phyloP scores from a whole-genome alignment of 768 basidiomycete genomes.

The Hemileccinum impolitum region DNA sequence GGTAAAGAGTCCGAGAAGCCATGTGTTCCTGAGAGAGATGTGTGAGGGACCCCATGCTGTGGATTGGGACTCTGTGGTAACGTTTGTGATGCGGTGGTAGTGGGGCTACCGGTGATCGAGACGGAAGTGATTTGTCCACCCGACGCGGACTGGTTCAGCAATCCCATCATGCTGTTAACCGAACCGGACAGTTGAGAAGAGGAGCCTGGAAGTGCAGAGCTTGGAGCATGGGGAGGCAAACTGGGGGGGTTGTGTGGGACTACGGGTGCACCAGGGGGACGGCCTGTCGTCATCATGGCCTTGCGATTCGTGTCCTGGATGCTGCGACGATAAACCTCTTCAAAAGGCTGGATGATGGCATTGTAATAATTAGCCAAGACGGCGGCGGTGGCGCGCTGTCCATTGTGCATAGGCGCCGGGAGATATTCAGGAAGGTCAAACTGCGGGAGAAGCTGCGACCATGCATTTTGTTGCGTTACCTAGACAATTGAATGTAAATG shows the following conservation, averaged over 20 bases:
- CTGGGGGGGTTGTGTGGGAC: constrained; percentile 15
- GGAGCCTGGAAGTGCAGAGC: constrained; percentile 9
- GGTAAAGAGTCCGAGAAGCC: constrained; percentile 24
- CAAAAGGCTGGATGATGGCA: constrained; percentile 64
- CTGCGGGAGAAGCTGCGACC: constrained; percentile 51
- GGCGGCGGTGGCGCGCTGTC: constrained; percentile 46
- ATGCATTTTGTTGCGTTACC: constrained; percentile 52
- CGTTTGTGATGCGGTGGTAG: constrained; percentile 21
- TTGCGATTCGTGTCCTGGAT: constrained; percentile 58
- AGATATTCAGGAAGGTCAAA: constrained; percentile 62
- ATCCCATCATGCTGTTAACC: constrained; percentile 22
- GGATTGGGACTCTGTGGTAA: constrained; percentile 32
- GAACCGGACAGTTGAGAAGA: constrained; percentile 21
- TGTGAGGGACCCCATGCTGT: constrained; percentile 21
- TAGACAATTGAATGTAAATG: constrained; percentile 20
- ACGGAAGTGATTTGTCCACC: constrained; percentile 17
- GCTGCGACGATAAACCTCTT: constrained; percentile 65
- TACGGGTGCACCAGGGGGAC: constrained; percentile 17
- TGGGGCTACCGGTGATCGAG: constrained; percentile 24
- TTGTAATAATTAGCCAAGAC: constrained; percentile 59
- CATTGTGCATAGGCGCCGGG: constrained; percentile 43
- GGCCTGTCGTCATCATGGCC: constrained; percentile 43
- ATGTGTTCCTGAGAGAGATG: constrained; percentile 24
- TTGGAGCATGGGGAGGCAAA: constrained; percentile 15
- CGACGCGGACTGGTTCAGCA: constrained; percentile 24